These are phyloP conservation scores for Chlamydomonas sp. DNA, from an alignment of 139 green algal genomes.

Conservation along the genomic window DNA sequence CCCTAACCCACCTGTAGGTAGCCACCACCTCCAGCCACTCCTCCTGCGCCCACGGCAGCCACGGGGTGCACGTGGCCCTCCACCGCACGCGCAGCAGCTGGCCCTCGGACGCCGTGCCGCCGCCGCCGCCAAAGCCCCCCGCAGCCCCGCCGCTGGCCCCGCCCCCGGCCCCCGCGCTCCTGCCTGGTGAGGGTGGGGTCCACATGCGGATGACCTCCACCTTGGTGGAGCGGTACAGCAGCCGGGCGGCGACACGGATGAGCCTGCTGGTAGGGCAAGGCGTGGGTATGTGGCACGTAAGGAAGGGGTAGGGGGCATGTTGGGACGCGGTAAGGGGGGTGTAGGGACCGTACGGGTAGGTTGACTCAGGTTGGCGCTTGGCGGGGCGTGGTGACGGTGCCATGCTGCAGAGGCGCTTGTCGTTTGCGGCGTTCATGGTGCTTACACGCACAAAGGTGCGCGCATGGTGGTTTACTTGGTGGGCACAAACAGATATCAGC, in stretches of 20 bases:
- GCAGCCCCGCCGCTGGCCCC: background rate
- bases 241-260: background rate
- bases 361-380: too few species aligned
- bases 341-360: too few species aligned
- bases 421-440: too few species aligned
- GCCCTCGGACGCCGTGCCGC: background rate
- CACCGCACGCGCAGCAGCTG: constrained; percentile 25
- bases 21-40: constrained; percentile 23
- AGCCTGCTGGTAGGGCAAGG: background rate
- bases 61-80: constrained; percentile 3
- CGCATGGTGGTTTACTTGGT: too few species aligned
- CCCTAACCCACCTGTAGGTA: background rate
- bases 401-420: too few species aligned
- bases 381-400: too few species aligned
- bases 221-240: constrained; percentile 1
- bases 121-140: background rate
- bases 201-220: constrained; percentile 15
- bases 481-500: background rate
- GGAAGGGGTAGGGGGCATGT: too few species aligned
- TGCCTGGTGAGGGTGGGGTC: background rate
- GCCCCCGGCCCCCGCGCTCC: background rate
- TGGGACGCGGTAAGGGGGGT: too few species aligned
- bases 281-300: background rate
- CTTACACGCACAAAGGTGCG: too few species aligned
- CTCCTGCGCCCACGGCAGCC: constrained; percentile 30